Conservation (phyloP, 2,329 filamentous ascomycete species). For the Emydomyces testavorans region DNA sequence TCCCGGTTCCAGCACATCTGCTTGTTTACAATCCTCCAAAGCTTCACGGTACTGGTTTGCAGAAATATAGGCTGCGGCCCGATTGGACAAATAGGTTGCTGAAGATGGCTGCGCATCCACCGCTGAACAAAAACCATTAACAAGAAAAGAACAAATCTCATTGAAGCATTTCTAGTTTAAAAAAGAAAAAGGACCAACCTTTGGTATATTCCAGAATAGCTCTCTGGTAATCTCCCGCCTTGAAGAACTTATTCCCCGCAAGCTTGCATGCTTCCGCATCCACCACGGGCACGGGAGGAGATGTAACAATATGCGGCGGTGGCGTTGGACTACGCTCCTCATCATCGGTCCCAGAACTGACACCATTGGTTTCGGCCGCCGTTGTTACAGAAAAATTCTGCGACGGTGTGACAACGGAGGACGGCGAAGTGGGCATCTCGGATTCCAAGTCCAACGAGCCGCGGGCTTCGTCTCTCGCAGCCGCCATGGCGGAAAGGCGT, state of each 20-base stretch:
- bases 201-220: conserved; percentile 92
- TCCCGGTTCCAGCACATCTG: conserved; percentile 69
- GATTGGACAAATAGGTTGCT: conserved; percentile 84
- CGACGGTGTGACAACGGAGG: conserved; percentile 25
- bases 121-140: conserved; percentile 44
- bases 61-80: conserved; percentile 87
- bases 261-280: conserved; percentile 89
- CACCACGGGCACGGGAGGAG: conserved; percentile 36
- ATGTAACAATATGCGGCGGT: conserved; percentile 37
- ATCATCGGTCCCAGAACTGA: conserved; percentile 19
- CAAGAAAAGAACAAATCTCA: neutral
- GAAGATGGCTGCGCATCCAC: conserved; percentile 78
- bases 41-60: conserved; percentile 68
- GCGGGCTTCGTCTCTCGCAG: conserved; percentile 37
- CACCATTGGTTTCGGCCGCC: conserved; percentile 27
- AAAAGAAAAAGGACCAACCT: conserved; percentile 44
- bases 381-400: conserved; percentile 19
- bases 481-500: conserved; percentile 52
- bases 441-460: conserved; percentile 65
- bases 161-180: neutral
- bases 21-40: conserved; percentile 72
- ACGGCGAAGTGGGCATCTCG: conserved; percentile 24
- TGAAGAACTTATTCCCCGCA: conserved; percentile 92
- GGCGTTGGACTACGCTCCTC: conserved; percentile 36
- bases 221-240: conserved; percentile 76